These are phyloP conservation scores for Rosa multiflora DNA, from an alignment of 306 rosid species.

Conservation along the genomic window DNA sequence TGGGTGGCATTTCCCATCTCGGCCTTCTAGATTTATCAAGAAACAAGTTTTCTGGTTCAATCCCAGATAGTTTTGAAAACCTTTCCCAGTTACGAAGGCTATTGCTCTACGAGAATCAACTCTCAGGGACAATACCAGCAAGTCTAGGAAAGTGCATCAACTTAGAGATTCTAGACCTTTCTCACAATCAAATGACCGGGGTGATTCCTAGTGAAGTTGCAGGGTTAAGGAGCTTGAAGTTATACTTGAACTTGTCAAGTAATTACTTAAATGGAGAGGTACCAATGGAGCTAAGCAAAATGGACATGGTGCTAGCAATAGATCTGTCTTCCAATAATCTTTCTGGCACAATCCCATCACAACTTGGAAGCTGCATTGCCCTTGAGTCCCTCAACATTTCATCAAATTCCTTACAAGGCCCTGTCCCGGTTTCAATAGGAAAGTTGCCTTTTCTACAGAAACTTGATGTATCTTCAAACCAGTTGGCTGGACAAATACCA, in stretches of 20 bases:
- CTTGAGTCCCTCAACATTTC: conserved; percentile 77
- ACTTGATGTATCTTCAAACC: conserved; percentile 77
- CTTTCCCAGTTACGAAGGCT: conserved; percentile 82
- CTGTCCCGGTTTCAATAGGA: conserved; percentile 68
- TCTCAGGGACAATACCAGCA: conserved; percentile 76
- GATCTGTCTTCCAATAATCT: conserved; percentile 79
- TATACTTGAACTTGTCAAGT: conserved; percentile 75
- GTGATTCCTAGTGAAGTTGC: conserved; percentile 78
- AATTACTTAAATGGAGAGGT: conserved; percentile 60
- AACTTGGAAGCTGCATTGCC: conserved; percentile 80
- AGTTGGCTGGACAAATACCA: conserved; percentile 61
- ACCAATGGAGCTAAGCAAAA: conserved; percentile 85
- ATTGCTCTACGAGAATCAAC: conserved; percentile 63
- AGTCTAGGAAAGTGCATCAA: conserved; percentile 79
- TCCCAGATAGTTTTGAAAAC: conserved; percentile 81
- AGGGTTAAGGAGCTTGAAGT: conserved; percentile 80
- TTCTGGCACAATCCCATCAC: conserved; percentile 71
- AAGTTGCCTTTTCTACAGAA: conserved; percentile 58
- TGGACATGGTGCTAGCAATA: conserved; percentile 89
- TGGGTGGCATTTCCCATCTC: conserved; percentile 62
- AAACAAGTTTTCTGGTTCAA: conserved; percentile 78
- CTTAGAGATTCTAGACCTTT: conserved; percentile 81
- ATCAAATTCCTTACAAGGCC: conserved; percentile 59
- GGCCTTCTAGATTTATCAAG: conserved; percentile 82
- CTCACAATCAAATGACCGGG: conserved; percentile 68